Evolutionary conservation across 176 grass and related monocot genomes (phyloP).

Genomic region (Raddia distichophylla): DNA sequence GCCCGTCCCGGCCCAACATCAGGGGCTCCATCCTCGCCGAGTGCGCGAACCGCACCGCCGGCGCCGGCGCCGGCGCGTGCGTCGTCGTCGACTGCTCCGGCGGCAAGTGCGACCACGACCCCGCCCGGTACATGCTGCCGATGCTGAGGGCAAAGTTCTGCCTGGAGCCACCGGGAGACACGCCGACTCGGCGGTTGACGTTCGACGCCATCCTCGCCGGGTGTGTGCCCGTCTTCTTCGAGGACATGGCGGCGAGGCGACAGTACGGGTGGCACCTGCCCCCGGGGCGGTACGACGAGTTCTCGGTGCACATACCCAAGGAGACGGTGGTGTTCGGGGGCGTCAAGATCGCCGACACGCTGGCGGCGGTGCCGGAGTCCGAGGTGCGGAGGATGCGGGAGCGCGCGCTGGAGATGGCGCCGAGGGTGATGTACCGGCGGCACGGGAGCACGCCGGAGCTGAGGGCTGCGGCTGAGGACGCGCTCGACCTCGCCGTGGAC

Average conservation of each 20-base stretch:
- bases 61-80: constrained; percentile 36
- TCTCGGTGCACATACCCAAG: constrained; percentile 76
- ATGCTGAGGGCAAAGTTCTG: constrained; percentile 68
- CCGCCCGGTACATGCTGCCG: constrained; percentile 48
- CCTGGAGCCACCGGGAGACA: constrained; percentile 70
- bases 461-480: constrained; percentile 49
- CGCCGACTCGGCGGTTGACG: constrained; percentile 54
- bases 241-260: constrained; percentile 46
- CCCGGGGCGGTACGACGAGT: constrained; percentile 50
- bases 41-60: constrained; percentile 46
- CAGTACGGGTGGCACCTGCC: constrained; percentile 71
- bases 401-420: constrained; percentile 55
- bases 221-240: constrained; percentile 78
- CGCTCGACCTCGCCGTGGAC: constrained; percentile 75
- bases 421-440: constrained; percentile 60
- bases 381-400: constrained; percentile 63
- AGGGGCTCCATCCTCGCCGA: constrained; percentile 55
- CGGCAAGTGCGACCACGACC: constrained; percentile 54
- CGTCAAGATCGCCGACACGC: constrained; percentile 45
- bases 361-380: constrained; percentile 42
- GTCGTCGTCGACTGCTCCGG: constrained; percentile 66
- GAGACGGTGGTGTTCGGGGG: constrained; percentile 70
- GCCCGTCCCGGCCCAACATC: constrained; percentile 59
- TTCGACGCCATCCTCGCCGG: constrained; percentile 73
- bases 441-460: constrained; percentile 57